phyloP scores from a whole-genome alignment of 2,329 filamentous ascomycete genomes.

The Mariannaea elegans region DNA sequence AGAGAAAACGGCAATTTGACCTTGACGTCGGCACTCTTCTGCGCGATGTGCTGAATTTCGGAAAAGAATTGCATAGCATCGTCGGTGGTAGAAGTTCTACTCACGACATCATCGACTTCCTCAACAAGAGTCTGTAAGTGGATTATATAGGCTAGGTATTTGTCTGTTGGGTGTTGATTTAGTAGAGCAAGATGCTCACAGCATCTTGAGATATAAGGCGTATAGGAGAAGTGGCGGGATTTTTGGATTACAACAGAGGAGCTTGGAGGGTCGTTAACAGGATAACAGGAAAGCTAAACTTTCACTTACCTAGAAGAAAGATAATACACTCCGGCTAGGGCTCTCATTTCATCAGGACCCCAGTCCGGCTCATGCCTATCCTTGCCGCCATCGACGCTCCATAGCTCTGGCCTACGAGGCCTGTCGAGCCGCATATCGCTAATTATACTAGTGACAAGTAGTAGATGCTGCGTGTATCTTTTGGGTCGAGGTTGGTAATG shows the following conservation, averaged over 20 bases:
- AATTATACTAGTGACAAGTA: conserved; percentile 43
- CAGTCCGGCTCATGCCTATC: conserved; percentile 35
- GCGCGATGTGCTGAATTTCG: conserved; percentile 19
- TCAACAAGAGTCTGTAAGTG: conserved; percentile 39
- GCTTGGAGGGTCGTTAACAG: conserved; percentile 17
- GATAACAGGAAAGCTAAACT: accelerated
- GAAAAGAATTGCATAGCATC: conserved; percentile 11
- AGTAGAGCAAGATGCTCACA: conserved; percentile 33
- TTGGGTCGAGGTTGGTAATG: conserved; percentile 43
- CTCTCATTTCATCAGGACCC: conserved; percentile 40
- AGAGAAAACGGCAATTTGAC: conserved; percentile 35
- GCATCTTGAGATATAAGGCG: conserved; percentile 34
- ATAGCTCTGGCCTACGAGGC: conserved; percentile 35
- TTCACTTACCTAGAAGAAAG: conserved; percentile 39
- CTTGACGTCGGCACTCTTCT: conserved; percentile 30
- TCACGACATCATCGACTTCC: conserved; percentile 35
- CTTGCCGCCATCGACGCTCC: conserved; percentile 36
- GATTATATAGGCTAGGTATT: conserved; percentile 38
- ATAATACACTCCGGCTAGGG: conserved; percentile 42
- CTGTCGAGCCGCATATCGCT: conserved; percentile 43
- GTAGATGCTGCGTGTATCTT: conserved; percentile 41
- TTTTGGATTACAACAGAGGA: conserved; percentile 45
- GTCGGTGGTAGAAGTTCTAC: neutral
- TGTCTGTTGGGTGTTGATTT: conserved; percentile 33
- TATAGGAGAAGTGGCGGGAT: conserved; percentile 34